Evolutionary conservation across 1,139 yeast genomes (phyloP).

Genomic region (Hyphopichia wangnamkhiaoensis): DNA sequence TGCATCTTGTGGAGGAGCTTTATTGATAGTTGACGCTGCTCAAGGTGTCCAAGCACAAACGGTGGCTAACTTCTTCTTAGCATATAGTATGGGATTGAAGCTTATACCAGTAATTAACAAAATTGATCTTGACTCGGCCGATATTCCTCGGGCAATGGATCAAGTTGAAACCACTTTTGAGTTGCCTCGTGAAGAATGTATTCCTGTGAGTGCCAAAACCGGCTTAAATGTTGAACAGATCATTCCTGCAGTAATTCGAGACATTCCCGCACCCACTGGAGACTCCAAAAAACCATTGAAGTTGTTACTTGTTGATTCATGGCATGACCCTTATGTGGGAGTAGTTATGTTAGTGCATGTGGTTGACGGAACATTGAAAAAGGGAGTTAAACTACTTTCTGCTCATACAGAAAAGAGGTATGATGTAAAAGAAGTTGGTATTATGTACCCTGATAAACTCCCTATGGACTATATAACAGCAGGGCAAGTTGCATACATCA

Average conservation of each 20-base stretch:
- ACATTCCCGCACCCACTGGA: conserved; percentile 75
- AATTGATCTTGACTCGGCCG: conserved; percentile 87
- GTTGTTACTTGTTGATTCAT: conserved; percentile 86
- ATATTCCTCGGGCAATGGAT: conserved; percentile 75
- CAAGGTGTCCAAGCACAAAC: conserved; percentile 99
- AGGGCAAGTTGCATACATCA: conserved; percentile 93
- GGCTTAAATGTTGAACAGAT: conserved; percentile 77
- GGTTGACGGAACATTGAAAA: conserved; percentile 76
- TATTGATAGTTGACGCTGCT: conserved; percentile 86
- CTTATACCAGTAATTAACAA: conserved; percentile 90
- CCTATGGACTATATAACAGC: conserved; percentile 66
- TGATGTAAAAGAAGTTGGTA: conserved; percentile 90
- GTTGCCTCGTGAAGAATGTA: conserved; percentile 68
- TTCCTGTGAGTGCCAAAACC: conserved; percentile 90
- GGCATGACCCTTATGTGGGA: conserved; percentile 94
- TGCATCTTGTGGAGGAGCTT: conserved; percentile 96
- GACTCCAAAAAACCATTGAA: conserved; percentile 56
- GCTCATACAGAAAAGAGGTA: conserved; percentile 77
- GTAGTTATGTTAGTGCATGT: conserved; percentile 86
- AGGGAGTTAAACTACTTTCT: conserved; percentile 74
- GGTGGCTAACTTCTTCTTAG: conserved; percentile 90
- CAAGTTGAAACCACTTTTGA: conserved; percentile 87
- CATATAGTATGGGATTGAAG: conserved; percentile 80
- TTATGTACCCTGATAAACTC: conserved; percentile 87
- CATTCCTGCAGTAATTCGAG: conserved; percentile 75